These are phyloP conservation scores for Whalleya microplaca DNA, from an alignment of 2,329 filamentous ascomycete species.

Conservation along the genomic window DNA sequence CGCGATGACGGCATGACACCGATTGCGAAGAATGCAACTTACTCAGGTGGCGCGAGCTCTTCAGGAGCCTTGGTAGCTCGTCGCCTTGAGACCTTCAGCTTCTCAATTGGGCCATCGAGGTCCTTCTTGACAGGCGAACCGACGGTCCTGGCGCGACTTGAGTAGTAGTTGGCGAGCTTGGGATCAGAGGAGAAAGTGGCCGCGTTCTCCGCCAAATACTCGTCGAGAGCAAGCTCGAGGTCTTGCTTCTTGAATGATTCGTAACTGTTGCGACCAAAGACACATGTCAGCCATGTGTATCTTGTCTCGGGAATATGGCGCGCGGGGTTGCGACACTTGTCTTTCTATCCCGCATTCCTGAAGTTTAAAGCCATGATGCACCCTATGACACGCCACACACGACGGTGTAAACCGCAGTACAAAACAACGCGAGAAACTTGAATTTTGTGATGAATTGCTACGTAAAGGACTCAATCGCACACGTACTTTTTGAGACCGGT, in stretches of 20 bases:
- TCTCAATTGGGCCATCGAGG: conserved; percentile 29
- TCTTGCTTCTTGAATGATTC: conserved; percentile 77
- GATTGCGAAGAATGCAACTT: conserved; percentile 67
- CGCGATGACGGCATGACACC: conserved; percentile 61
- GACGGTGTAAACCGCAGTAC: conserved; percentile 5
- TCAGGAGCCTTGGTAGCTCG: conserved; percentile 48
- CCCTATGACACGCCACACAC: too few relatives aligned
- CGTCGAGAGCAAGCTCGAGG: conserved; percentile 74
- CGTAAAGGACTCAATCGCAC: conserved; percentile 5
- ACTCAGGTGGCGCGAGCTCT: conserved; percentile 73
- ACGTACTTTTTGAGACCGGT: conserved; percentile 76
- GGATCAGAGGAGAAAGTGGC: conserved; percentile 65
- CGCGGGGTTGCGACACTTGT: conserved; percentile 28
- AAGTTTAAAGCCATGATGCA: conserved; percentile 9
- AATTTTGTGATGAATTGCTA: neutral
- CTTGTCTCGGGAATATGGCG: conserved; percentile 21
- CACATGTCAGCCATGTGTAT: conserved; percentile 29
- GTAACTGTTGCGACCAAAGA: conserved; percentile 52
- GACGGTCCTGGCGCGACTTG: conserved; percentile 61
- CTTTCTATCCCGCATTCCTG: conserved; percentile 16
- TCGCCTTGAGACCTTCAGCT: conserved; percentile 31
- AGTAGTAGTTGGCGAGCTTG: conserved; percentile 76
- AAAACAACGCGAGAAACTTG: conserved; percentile 2
- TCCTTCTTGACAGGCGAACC: conserved; percentile 55
- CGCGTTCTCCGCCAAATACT: conserved; percentile 71